Percentiles rank a stretch among this genome's conserved stretches.
Evolutionary conservation across 2,329 filamentous ascomycete species (phyloP).

Genomic region (Tetracladium maxilliforme): DNA sequence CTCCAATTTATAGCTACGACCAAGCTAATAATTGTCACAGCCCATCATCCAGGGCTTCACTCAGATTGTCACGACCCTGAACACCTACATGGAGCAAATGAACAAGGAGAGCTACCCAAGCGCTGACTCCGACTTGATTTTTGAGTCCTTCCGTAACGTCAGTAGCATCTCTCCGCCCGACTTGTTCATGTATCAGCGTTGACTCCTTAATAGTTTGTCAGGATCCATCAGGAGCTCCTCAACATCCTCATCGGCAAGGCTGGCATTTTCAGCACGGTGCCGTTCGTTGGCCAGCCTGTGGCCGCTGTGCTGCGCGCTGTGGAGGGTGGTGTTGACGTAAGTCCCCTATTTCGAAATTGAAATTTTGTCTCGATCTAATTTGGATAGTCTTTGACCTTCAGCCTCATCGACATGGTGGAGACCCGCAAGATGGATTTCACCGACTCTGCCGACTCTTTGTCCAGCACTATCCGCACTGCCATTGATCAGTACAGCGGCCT

Average conservation of each 20-base stretch:
- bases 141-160: constrained; percentile 12
- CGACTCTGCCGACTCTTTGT: too few relatives aligned
- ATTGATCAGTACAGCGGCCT: too few relatives aligned
- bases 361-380: too few relatives aligned
- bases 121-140: constrained; percentile 7
- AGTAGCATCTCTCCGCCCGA: not conserved
- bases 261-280: constrained; percentile 11
- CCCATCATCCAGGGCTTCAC: constrained; percentile 14
- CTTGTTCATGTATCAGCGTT: not conserved
- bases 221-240: constrained; percentile 15
- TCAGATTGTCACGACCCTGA: constrained; percentile 13
- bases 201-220: constrained; percentile 10
- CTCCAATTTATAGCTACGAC: constrained; percentile 1
- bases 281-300: constrained; percentile 13
- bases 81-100: constrained; percentile 7
- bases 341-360: too few relatives aligned
- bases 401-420: too few relatives aligned
- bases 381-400: too few relatives aligned
- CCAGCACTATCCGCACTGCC: too few relatives aligned
- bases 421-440: too few relatives aligned
- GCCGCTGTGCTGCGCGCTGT: constrained; percentile 11
- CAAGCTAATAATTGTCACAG: constrained; percentile 4
- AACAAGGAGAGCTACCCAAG: constrained; percentile 4
- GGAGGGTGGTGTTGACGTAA: constrained; percentile 12
- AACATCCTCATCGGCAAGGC: constrained; percentile 19